Evolutionary conservation across 257 asterid species (phyloP), one percentile per base, ranked within the genome.

Genomic region (Fraxinus quadrangulata): DNA sequence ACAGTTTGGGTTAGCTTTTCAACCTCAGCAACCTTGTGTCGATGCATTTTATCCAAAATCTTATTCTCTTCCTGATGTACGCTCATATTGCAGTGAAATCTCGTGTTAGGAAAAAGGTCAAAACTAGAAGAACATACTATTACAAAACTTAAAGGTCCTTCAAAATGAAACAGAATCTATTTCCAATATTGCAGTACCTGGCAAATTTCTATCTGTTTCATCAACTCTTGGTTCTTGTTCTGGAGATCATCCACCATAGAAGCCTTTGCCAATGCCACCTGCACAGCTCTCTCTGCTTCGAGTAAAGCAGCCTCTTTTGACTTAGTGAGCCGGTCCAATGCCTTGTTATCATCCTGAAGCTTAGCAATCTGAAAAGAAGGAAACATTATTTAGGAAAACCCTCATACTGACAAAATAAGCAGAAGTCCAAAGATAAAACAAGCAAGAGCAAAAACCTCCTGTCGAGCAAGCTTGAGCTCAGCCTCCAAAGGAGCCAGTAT

Each of bases 181-280:
- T 39, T 65, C 49, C 23, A 70, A n/a, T 11, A 78, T 54, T 23
- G 73, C 31, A 26, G 72, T 79, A 90, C 99, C 97, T 95, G 98
- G 86, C 99, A 93, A 78, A 95, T 95, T 85, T 95, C 98, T 70
- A 95, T 95, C 89, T 95, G 99, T 82, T 93, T 95, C 96, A 93
- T 90, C 89, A 95, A 84, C 77, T 95, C 98, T 89, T 95, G 99
- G 84, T 95, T 95, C 83, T 93, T 95, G 87, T 95, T 95, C 79
- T 95, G 99, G 77, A 95, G 98, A 84, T 93, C 98, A 88, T 95
- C 99, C 82, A 93, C 99, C 98, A 95, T 88, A 79, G 99, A 91
- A 77, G 99, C 99, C 87, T 95, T 95, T 1, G 97, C 97, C 85
- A 95, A 80, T 76, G 99, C 98, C 61, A 89, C 81, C 81, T 93